These are phyloP conservation scores for Coriolopsis trogii DNA, from an alignment of 1,284 basidiomycete species.

Conservation along the genomic window DNA sequence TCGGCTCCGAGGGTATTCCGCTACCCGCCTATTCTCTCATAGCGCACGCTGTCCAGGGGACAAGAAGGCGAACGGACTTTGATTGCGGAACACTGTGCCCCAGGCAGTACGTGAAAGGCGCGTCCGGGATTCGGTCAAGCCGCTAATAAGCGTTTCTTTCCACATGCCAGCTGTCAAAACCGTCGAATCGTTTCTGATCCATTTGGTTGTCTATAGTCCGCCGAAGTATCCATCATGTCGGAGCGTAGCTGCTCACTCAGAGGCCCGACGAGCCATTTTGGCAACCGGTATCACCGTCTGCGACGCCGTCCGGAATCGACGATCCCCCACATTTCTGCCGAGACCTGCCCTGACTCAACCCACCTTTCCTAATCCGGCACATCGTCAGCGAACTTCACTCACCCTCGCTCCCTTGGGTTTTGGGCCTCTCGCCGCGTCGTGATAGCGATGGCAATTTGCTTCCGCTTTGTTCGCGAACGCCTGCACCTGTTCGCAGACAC, in stretches of 20 bases:
- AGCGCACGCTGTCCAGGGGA: not conserved
- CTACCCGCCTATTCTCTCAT: constrained; percentile 13
- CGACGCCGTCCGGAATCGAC: constrained; percentile 10
- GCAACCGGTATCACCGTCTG: constrained; percentile 15
- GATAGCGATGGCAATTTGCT: not conserved
- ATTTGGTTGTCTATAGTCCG: constrained; percentile 1
- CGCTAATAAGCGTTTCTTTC: too few relatives aligned
- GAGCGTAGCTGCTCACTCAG: constrained; percentile 4
- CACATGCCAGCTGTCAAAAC: not conserved
- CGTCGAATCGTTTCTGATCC: constrained; percentile 7
- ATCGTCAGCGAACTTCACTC: constrained; percentile 14
- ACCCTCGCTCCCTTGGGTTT: too few relatives aligned
- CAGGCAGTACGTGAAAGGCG: too few relatives aligned
- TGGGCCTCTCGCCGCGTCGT: too few relatives aligned
- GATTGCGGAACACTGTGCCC: not conserved
- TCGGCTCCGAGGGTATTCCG: constrained; percentile 23
- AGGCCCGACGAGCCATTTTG: not conserved
- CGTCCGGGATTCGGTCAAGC: too few relatives aligned
- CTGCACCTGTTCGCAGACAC: constrained; percentile 1
- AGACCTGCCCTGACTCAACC: not conserved
- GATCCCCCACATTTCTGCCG: constrained; percentile 8
- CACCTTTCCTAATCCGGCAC: constrained; percentile 17
- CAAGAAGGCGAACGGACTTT: not conserved
- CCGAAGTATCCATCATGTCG: constrained; percentile 19
- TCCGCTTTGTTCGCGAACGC: not conserved